Conservation (phyloP, 352 stramenopile species). For the Globisporangium uncinulatum region DNA sequence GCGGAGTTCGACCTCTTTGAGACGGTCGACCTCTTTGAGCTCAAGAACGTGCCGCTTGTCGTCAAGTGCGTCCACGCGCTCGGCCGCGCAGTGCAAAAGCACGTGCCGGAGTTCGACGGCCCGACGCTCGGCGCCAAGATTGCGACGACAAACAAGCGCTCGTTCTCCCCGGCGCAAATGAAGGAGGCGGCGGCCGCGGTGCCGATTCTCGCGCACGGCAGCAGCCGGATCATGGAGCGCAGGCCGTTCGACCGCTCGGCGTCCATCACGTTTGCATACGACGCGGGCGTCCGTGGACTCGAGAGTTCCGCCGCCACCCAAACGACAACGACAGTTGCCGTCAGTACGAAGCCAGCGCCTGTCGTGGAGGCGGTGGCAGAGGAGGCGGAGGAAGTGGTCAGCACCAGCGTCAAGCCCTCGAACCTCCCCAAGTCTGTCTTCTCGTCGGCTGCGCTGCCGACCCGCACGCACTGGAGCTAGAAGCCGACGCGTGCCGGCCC, state of each 20-base stretch:
- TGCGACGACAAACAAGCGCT: constrained; percentile 54
- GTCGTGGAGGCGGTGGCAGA: too few relatives aligned
- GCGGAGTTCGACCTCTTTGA: constrained; percentile 89
- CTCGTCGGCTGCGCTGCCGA: constrained; percentile 27
- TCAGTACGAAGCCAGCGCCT: neutral
- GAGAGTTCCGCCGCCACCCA: neutral
- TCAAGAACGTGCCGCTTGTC: constrained; percentile 83
- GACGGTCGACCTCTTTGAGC: constrained; percentile 86
- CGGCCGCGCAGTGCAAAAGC: constrained; percentile 70
- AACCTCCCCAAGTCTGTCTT: constrained; percentile 17
- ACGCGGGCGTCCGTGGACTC: constrained; percentile 35
- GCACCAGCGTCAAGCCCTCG: constrained; percentile 5
- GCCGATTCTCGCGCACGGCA: constrained; percentile 48
- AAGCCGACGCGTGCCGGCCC: too few relatives aligned
- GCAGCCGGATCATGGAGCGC: constrained; percentile 59
- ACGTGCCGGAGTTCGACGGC: constrained; percentile 58
- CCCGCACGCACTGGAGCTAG: constrained; percentile 56
- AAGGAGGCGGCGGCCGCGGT: constrained; percentile 51
- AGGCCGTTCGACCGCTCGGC: constrained; percentile 55
- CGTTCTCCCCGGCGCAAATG: constrained; percentile 62
- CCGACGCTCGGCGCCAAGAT: constrained; percentile 72
- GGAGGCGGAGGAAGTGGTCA: neutral
- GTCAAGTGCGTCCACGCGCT: constrained; percentile 83
- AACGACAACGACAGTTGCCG: neutral
- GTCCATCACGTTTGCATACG: constrained; percentile 62